These are phyloP conservation scores for Xylariales sp. DNA, from an alignment of 2,329 filamentous ascomycete species.

Conservation along the genomic window DNA sequence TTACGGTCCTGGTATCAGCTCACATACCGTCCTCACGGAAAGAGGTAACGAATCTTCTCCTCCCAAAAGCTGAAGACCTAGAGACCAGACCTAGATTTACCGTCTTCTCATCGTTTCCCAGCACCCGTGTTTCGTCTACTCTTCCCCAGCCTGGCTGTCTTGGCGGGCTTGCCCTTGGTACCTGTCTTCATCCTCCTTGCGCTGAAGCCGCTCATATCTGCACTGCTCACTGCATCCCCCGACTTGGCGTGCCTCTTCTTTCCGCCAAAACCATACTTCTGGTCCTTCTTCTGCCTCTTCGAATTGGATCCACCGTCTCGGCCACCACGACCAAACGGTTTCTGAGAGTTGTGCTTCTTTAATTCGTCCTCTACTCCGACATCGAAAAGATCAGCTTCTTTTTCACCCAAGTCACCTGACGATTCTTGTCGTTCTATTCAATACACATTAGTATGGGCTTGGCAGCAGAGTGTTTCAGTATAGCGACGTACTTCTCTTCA, in stretches of 20 bases:
- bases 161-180: conserved; percentile 30
- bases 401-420: conserved; percentile 55
- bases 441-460: neutral
- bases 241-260: conserved; percentile 93
- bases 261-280: conserved; percentile 91
- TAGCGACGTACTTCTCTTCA: conserved; percentile 82
- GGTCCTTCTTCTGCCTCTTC: conserved; percentile 91
- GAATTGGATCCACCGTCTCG: conserved; percentile 40
- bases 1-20: too few species aligned
- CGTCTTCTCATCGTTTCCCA: conserved; percentile 34
- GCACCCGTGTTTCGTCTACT: conserved; percentile 42
- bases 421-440: conserved; percentile 74
- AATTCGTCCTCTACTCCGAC: conserved; percentile 73
- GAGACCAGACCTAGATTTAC: too few species aligned
- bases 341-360: conserved; percentile 40
- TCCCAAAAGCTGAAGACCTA: too few species aligned
- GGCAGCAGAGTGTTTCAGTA: neutral
- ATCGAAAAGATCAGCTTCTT: conserved; percentile 87
- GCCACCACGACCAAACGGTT: conserved; percentile 32
- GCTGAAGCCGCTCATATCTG: conserved; percentile 76
- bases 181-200: conserved; percentile 76
- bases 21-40: too few species aligned
- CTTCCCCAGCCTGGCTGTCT: conserved; percentile 45
- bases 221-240: conserved; percentile 77
- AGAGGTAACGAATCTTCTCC: too few species aligned